phyloP scores from a whole-genome alignment of 139 green algal genomes.

The Auxenochlorella protothecoides region DNA sequence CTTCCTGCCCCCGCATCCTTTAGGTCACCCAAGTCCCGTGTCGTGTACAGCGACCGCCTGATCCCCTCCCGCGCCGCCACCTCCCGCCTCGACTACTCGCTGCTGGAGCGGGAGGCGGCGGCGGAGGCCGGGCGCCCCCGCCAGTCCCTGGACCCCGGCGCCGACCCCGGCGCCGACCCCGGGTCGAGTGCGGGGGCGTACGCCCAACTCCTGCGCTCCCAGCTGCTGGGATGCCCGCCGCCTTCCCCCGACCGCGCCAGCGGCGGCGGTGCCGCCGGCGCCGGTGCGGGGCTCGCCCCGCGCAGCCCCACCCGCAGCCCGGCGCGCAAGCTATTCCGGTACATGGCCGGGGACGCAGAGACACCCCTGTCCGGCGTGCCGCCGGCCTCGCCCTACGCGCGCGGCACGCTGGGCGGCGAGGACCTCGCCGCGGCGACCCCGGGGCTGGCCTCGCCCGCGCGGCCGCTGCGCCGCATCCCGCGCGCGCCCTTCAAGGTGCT shows the following conservation, averaged over 20 bases:
- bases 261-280: neutral
- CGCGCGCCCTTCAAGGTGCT: slow-evolving; percentile 89
- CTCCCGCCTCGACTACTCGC: slow-evolving; percentile 57
- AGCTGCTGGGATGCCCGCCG: slow-evolving; percentile 53
- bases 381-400: slow-evolving; percentile 55
- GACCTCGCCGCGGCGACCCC: slow-evolving; percentile 2
- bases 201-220: slow-evolving; percentile 57
- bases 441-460: slow-evolving; percentile 20
- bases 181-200: slow-evolving; percentile 33
- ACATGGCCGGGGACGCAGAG: slow-evolving; percentile 52
- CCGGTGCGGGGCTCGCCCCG: slow-evolving; percentile 6
- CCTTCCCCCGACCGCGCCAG: slow-evolving; percentile 45
- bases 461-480: slow-evolving; percentile 72
- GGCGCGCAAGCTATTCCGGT: slow-evolving; percentile 62
- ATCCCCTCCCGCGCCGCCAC: slow-evolving; percentile 59
- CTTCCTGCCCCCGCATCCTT: too few species aligned
- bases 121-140: slow-evolving; percentile 7
- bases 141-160: neutral
- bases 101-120: slow-evolving; percentile 55
- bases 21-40: slow-evolving; percentile 6
- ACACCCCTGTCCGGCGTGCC: slow-evolving; percentile 41
- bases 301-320: slow-evolving; percentile 17
- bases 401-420: slow-evolving; percentile 49
- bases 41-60: slow-evolving; percentile 74
- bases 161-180: neutral